Evolutionary conservation across 495 filamentous ascomycete species (phyloP), one percentile per base, ranked within the genome.

Genomic region (Tuber calosporum): DNA sequence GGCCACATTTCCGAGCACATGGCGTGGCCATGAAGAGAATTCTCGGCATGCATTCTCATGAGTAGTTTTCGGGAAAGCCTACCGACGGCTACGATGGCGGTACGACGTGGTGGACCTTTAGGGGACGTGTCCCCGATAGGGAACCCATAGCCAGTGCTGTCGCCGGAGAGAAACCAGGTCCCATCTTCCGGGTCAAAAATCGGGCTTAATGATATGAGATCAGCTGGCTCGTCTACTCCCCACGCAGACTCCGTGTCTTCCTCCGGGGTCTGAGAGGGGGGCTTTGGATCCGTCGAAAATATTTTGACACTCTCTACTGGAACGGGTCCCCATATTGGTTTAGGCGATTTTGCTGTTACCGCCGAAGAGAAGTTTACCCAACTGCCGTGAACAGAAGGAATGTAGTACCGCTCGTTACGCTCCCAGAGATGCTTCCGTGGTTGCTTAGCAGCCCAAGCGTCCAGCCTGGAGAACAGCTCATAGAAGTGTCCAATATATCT

Each of bases 1-100:
- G 94, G 91, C 92, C 92, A 97, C 93, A 97, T 97, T 82, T 99
- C 95, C 0, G 92, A 91, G 84, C 97, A 98, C 84, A 95, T 94
- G 76, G 90, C 90, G 83, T 94, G 94, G 69, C 90, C 92, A 70
- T 90, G 86, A 78, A 91, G 86, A 3, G 87, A 87, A 36, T 92
- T 96, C 80, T 97, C 94, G 71, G 87, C 86, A 84, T 99, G 95
- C 95, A 99, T 99, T 36, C 89, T 90, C 66, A 85, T 81, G 41
- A 99, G 87, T 3, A 99, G 87, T 48, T 91, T 89, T 72, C 90
- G 89, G 20, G 92, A 96, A 75, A 97, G 89, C 30, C 95, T 89
- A 1, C 88, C 89, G 3, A 92, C 89, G 1, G 94, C 93, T 80
- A 96, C 91, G 83, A 99, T 97, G 22, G 94, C 91, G 62, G 91